These are phyloP conservation scores for Neonectria neomacrospora DNA, from an alignment of 2,329 filamentous ascomycete species.

Conservation along the genomic window DNA sequence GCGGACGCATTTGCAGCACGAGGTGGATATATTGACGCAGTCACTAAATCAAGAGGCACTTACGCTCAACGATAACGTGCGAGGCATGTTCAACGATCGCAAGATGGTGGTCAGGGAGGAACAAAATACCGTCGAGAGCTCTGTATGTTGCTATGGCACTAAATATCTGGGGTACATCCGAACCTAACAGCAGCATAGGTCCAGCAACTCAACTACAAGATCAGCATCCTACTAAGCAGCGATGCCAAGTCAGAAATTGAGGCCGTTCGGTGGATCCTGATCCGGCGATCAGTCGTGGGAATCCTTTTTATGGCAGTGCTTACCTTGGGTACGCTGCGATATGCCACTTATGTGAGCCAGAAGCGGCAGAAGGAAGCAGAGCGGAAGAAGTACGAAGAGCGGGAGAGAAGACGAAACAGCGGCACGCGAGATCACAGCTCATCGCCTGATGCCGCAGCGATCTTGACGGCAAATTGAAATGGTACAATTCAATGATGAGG, in stretches of 20 bases:
- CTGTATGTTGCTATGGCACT: conserved; percentile 60
- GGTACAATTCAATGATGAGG: conserved; percentile 3
- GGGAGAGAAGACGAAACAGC: conserved; percentile 55
- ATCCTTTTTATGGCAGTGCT: conserved; percentile 73
- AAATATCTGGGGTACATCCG: neutral
- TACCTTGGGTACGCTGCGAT: conserved; percentile 68
- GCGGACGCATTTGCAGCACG: conserved; percentile 87
- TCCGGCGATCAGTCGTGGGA: conserved; percentile 70
- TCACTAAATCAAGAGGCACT: conserved; percentile 84
- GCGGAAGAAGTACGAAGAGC: conserved; percentile 55
- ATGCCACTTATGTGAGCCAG: conserved; percentile 66
- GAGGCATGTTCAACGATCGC: conserved; percentile 94
- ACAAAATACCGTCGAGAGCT: conserved; percentile 84
- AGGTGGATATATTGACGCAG: conserved; percentile 92
- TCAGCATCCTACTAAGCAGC: conserved; percentile 88
- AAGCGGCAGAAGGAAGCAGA: conserved; percentile 61
- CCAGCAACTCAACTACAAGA: conserved; percentile 96
- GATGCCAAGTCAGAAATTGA: conserved; percentile 94
- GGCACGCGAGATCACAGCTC: conserved; percentile 59
- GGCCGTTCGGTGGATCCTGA: conserved; percentile 86
- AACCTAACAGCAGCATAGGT: conserved; percentile 62
- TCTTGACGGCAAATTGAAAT: conserved; percentile 65
- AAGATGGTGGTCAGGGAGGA: conserved; percentile 92
- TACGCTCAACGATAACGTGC: conserved; percentile 88
- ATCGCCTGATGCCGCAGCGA: conserved; percentile 65